Evolutionary conservation across 352 stramenopile genomes (phyloP).

Genomic region (Globisporangium okanoganense): DNA sequence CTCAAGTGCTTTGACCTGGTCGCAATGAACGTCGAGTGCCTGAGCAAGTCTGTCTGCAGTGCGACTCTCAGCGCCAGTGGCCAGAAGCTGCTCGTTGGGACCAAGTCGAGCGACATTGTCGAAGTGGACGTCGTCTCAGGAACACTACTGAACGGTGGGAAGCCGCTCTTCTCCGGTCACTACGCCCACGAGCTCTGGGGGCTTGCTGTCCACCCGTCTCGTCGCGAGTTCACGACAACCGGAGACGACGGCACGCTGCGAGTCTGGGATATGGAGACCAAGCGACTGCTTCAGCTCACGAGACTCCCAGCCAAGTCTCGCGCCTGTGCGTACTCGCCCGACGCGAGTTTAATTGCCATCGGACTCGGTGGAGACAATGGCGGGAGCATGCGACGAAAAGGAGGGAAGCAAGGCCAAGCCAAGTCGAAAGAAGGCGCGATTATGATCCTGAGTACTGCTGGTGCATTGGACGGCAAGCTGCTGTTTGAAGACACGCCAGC

Average conservation of each 20-base stretch:
- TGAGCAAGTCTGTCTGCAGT: slow-evolving; percentile 42
- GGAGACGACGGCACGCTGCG: slow-evolving; percentile 82
- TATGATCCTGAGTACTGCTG: slow-evolving; percentile 25
- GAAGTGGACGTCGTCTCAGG: slow-evolving; percentile 49
- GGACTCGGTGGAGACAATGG: slow-evolving; percentile 67
- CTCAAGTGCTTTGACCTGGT: slow-evolving; percentile 62
- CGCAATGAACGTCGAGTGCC: slow-evolving; percentile 28
- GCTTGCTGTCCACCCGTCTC: slow-evolving; percentile 65
- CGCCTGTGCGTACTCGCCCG: slow-evolving; percentile 83
- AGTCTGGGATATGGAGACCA: slow-evolving; percentile 77
- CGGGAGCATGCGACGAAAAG: slow-evolving; percentile 28
- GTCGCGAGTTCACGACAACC: slow-evolving; percentile 57
- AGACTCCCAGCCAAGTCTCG: slow-evolving; percentile 48
- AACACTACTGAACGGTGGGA: slow-evolving; percentile 28
- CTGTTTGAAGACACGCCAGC: slow-evolving; percentile 57
- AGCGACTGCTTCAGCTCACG: slow-evolving; percentile 33
- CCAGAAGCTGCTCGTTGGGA: slow-evolving; percentile 75
- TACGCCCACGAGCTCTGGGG: slow-evolving; percentile 77
- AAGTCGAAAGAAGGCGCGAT: slow-evolving; percentile 49
- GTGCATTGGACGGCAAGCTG: slow-evolving; percentile 16
- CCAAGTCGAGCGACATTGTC: slow-evolving; percentile 86
- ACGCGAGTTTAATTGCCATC: slow-evolving; percentile 83
- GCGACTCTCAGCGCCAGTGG: slow-evolving; percentile 36
- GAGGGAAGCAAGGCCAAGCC: slow-evolving; percentile 16
- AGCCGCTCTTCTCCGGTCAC: slow-evolving; percentile 61